Evolutionary conservation across 768 basidiomycete species (phyloP).

Genomic region (Neoboletus brunneissimus): DNA sequence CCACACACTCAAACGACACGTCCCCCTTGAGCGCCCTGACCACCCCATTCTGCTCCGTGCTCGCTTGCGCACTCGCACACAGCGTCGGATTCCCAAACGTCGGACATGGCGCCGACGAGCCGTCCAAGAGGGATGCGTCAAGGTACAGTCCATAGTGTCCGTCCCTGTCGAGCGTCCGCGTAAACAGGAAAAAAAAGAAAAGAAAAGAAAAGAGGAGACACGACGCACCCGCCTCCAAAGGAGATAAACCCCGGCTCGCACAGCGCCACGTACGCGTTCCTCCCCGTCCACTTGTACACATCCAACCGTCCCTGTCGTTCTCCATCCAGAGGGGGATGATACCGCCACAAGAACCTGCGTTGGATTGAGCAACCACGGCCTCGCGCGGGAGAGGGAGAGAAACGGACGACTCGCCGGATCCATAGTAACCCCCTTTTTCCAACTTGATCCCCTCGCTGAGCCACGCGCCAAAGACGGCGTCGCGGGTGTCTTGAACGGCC

Average conservation of each 20-base stretch:
- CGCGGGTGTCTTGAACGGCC: constrained; percentile 60
- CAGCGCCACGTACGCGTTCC: constrained; percentile 85
- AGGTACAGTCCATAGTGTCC: constrained; percentile 89
- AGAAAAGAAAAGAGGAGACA: not conserved
- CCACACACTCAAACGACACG: constrained; percentile 84
- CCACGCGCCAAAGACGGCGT: constrained; percentile 78
- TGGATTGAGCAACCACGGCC: too few relatives aligned
- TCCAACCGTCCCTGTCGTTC: constrained; percentile 39
- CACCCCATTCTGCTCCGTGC: constrained; percentile 21
- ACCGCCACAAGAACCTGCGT: constrained; percentile 75
- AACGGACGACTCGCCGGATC: constrained; percentile 72
- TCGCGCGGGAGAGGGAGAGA: not conserved
- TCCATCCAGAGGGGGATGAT: constrained; percentile 30
- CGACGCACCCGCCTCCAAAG: constrained; percentile 85
- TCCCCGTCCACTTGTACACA: constrained; percentile 81
- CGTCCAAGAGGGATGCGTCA: constrained; percentile 75
- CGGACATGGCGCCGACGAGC: constrained; percentile 79
- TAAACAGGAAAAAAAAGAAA: too few relatives aligned
- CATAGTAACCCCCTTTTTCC: constrained; percentile 71
- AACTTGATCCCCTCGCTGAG: constrained; percentile 63
- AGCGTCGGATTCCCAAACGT: constrained; percentile 87
- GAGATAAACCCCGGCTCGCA: constrained; percentile 80
- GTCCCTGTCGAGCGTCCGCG: constrained; percentile 46
- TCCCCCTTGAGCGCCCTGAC: constrained; percentile 36
- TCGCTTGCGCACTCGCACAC: constrained; percentile 40